Percentiles rank a stretch among this genome's conserved stretches.
phyloP scores from a whole-genome alignment of 495 filamentous ascomycete genomes.

The Podospora tetraspora region DNA sequence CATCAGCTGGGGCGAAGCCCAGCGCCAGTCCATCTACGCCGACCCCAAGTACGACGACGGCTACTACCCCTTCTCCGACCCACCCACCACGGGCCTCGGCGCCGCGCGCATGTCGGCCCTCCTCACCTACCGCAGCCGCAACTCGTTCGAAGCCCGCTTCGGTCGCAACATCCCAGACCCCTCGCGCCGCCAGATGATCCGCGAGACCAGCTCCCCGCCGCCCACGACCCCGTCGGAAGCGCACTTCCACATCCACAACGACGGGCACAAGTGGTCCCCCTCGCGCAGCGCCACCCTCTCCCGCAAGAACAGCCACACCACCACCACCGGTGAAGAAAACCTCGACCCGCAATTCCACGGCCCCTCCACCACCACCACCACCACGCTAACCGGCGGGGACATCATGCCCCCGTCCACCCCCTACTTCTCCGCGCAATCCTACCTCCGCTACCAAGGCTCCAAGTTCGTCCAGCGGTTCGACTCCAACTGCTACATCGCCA shows the following conservation, averaged over 20 bases:
- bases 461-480: constrained; percentile 98
- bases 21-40: constrained; percentile 95
- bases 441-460: constrained; percentile 93
- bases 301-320: constrained; percentile 30
- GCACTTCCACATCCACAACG: constrained; percentile 93
- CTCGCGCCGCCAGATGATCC: constrained; percentile 71
- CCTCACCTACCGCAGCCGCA: constrained; percentile 89
- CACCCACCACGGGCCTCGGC: constrained; percentile 78
- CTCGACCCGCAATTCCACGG: constrained; percentile 77
- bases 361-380: constrained; percentile 34
- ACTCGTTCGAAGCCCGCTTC: constrained; percentile 94
- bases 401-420: constrained; percentile 59
- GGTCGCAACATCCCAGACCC: constrained; percentile 88
- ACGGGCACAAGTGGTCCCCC: constrained; percentile 66
- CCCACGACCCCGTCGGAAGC: constrained; percentile 67
- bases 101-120: constrained; percentile 96
- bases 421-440: constrained; percentile 95
- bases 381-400: constrained; percentile 31
- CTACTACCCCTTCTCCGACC: constrained; percentile 80
- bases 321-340: constrained; percentile 10
- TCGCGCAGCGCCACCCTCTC: constrained; percentile 28
- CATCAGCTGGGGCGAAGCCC: constrained; percentile 97
- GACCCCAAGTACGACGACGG: constrained; percentile 98
- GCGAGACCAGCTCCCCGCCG: constrained; percentile 45
- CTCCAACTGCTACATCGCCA: constrained; percentile 97